Base-by-base conservation (phyloP, 441 rosid species). In the Omphalea diandra region DNA sequence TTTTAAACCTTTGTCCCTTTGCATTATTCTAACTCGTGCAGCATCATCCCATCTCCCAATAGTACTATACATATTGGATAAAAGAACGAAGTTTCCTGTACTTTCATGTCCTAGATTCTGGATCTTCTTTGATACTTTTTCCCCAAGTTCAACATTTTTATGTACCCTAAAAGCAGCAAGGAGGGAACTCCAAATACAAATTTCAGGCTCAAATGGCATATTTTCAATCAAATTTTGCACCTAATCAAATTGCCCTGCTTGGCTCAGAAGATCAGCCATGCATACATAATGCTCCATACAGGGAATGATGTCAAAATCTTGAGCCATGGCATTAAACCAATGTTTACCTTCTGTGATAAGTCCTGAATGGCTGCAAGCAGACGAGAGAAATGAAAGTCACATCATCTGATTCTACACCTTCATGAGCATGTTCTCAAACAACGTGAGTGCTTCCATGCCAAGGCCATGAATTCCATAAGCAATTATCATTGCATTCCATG, bases 281-380 rank as follows among this genome's bases (percentile, higher is more conserved):
- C 81, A 78, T 31, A 66, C 24, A 55, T 74, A 78, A 50, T 78
- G 81, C 75, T 78, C 81, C 70, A 69, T 73, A 47, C 70, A 74
- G 17, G 75, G 81, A 26, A 35, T 49, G 41, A 78, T 78, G 26
- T 17, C 62, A 52, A 77, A 77, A 43, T 73, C 71, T 69, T 35
- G 64, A 46, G 24, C 15, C 81, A 78, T 74, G 41, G 75, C 36
- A 62, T 62, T 17, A 47, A 78, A 74, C 78, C 64, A 67, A 20
- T 31, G 27, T 66, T 67, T 69, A n/a, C 81, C 81, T 61, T 78
- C 78, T 8, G 41, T 22, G 56, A 74, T 75, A 18, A 70, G 81
- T 35, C 81, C 81, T n/a, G 81, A 74, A 70, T 78, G 81, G 70
- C 75, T 56, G 49, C 81, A 78, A 38, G 81, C 78, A 44, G 72